Conservation (phyloP, 2,329 filamentous ascomycete species). For the Paramyrothecium roridum region DNA sequence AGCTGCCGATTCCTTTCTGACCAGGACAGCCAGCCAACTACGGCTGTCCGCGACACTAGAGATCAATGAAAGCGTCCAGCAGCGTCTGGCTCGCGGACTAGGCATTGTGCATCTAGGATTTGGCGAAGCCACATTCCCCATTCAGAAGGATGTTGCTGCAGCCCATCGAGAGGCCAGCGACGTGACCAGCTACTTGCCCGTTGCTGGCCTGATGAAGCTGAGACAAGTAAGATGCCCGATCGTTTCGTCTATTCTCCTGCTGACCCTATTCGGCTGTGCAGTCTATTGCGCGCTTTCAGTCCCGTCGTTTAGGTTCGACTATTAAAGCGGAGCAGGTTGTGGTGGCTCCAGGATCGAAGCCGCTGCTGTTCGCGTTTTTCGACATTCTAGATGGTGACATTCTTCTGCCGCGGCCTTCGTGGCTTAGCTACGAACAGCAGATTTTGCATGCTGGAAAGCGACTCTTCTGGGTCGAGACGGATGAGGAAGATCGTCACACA, state of each 20-base stretch:
- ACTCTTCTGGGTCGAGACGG: conserved; percentile 1
- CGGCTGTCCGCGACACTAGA: not conserved
- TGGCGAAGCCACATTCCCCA: conserved; percentile 7
- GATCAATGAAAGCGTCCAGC: not conserved
- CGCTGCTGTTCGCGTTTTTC: not conserved
- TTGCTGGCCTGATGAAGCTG: conserved; percentile 3
- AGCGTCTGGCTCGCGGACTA: not conserved
- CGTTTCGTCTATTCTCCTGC: not conserved
- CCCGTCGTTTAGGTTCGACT: not conserved
- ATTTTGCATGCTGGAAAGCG: not conserved
- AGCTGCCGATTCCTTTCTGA: not conserved
- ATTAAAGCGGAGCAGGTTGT: not conserved
- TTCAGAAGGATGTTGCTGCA: conserved; percentile 4
- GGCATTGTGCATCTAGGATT: conserved; percentile 5
- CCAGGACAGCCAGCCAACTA: not conserved
- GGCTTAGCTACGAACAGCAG: conserved; percentile 1
- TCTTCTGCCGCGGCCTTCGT: not conserved
- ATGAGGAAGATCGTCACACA: not conserved
- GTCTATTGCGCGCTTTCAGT: not conserved
- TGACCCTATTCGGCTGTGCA: not conserved
- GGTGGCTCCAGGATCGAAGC: not conserved
- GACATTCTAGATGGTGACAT: not conserved
- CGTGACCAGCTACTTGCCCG: conserved; percentile 5
- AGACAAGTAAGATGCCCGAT: conserved; percentile 1
- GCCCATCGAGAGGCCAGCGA: conserved; percentile 5